Percentiles rank a stretch among this genome's conserved stretches.
phyloP scores from a whole-genome alignment of 225 moss, liverwort and hornwort species.

The Straminergon stramineum region DNA sequence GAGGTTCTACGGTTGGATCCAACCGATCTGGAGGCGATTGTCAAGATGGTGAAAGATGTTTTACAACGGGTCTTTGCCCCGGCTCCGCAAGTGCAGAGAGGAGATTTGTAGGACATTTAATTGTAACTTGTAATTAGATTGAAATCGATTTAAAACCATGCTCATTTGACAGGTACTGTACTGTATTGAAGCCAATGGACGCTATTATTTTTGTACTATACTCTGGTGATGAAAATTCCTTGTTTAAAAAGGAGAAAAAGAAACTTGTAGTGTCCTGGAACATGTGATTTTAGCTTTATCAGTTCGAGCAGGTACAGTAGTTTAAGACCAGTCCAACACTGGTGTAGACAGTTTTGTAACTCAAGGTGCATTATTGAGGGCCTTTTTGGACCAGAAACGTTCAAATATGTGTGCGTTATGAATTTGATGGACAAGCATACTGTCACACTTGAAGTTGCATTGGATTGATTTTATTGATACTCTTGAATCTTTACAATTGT shows the following conservation, averaged over 20 bases:
- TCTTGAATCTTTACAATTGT: not conserved
- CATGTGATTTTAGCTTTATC: not conserved
- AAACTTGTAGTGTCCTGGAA: not conserved
- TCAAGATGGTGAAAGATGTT: constrained; percentile 27
- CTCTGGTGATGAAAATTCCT: not conserved
- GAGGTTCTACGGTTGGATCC: constrained; percentile 37
- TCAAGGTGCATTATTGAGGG: not conserved
- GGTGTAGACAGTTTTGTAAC: not conserved
- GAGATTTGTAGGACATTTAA: constrained; percentile 2
- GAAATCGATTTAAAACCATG: not conserved
- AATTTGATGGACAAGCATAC: not conserved
- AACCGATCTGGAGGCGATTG: constrained; percentile 26
- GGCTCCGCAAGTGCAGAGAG: constrained; percentile 9
- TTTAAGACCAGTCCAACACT: not conserved
- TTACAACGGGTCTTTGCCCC: constrained; percentile 29
- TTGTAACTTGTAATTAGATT: not conserved
- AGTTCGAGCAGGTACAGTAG: not conserved
- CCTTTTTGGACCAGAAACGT: not conserved
- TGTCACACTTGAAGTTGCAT: not conserved
- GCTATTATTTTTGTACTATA: not conserved
- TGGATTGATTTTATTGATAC: too few species aligned
- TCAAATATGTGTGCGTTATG: not conserved
- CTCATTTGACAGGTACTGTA: not conserved
- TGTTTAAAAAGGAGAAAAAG: not conserved
- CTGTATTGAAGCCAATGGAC: not conserved